Evolutionary conservation across 441 rosid genomes (phyloP).

Genomic region (Sinapis alba): DNA sequence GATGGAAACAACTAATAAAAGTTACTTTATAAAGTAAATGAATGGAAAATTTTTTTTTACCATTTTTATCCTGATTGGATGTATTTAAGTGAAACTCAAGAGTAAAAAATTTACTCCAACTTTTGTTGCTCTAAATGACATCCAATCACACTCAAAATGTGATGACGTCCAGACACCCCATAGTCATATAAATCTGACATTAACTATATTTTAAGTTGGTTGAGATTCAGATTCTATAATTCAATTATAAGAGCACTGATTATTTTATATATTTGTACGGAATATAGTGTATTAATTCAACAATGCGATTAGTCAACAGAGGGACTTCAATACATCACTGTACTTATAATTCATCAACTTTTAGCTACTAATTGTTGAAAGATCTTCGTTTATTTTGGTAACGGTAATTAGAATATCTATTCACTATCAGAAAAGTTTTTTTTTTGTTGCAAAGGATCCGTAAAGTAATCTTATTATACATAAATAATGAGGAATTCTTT

Average conservation of each 20-base stretch:
- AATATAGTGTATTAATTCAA: slow-evolving; percentile 17
- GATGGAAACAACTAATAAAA: too few species aligned
- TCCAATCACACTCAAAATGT: not conserved
- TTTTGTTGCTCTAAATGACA: too few species aligned
- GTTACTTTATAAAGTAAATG: too few species aligned
- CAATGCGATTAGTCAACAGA: slow-evolving; percentile 19
- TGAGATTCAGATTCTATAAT: slow-evolving; percentile 39
- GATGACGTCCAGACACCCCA: slow-evolving; percentile 18
- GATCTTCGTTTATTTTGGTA: not conserved
- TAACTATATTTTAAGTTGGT: slow-evolving; percentile 12
- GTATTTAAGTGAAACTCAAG: too few species aligned
- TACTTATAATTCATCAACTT: not conserved
- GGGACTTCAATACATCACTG: not conserved
- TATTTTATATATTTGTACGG: not conserved
- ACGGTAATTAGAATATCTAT: too few species aligned
- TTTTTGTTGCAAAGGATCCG: too few species aligned
- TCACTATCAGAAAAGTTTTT: too few species aligned
- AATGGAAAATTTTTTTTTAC: too few species aligned
- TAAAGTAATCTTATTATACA: too few species aligned
- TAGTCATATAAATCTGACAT: slow-evolving; percentile 24
- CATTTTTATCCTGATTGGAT: too few species aligned
- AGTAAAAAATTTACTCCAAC: too few species aligned
- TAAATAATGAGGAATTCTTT: too few species aligned
- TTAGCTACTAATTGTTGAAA: not conserved
- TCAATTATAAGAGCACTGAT: not conserved